Evolutionary conservation across 306 rosid species (phyloP), one percentile per base, ranked within the genome.

Genomic region (Arachis stenosperma): DNA sequence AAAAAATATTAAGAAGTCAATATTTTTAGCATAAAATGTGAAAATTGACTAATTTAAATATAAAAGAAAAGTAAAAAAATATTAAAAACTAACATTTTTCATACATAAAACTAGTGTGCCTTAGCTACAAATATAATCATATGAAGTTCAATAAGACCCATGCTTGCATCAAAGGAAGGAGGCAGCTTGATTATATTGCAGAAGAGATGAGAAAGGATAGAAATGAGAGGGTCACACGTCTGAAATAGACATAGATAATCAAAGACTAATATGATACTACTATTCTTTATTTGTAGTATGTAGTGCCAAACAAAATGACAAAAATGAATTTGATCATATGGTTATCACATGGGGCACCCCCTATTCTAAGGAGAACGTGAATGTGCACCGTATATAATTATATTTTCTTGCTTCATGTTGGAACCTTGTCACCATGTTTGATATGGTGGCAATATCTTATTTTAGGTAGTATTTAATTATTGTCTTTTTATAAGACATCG

Each of bases 341-440:
- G 47, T 78, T 15, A 52, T 78, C 96, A 90, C 97, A 88, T 86
- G 98, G 94, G 60, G 37, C 75, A 70, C 67, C 67, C 82, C 88
- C 70, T 75, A 71, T 79, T 91, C 63, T 68, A 74, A 79, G 81
- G 87, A 61, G 71, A 70, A 77, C 83, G 70, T 76, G 80, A 88
- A 86, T 88, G 89, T 88, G 90, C 90, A 73, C 39, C 27, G 61
- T 52, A 70, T 59, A 73, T 61, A 51, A 65, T 48, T 52, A 70
- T 59, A 73, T 61, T 43, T 65, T 48, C 15, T 69, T n/a, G 53
- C 56, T 63, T 50, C 0, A 54, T 75, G 77, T 75, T 61, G 67
- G 68, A 58, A 67, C 61, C 52, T 81, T 76, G 83, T 83, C 78
- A 29, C 67, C 75, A 75, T 81, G 61, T 4, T 2, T 71, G 61